Conservation (phyloP, 139 green algal species). For the Astrephomene gubernaculifera region DNA sequence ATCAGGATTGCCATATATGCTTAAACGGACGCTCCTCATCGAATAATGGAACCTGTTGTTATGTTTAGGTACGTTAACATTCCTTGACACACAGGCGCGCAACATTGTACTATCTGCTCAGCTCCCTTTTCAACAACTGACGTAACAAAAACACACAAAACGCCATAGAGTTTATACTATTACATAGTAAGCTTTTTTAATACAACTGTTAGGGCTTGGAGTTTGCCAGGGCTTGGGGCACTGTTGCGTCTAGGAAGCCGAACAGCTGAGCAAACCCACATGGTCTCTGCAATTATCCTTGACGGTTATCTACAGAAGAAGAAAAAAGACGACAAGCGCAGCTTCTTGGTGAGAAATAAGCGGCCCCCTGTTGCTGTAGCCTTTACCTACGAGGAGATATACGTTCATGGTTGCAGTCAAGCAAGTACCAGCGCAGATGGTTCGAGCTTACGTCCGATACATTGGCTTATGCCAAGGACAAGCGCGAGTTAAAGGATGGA, state of each 20-base stretch:
- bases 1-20: too few species aligned
- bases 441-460: slow-evolving; percentile 42
- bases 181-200: too few species aligned
- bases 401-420: not conserved
- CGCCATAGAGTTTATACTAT: too few species aligned
- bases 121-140: too few species aligned
- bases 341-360: slow-evolving; percentile 22
- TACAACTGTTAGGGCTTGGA: too few species aligned
- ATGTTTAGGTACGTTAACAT: too few species aligned
- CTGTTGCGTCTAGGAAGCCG: not conserved
- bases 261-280: slow-evolving; percentile 9
- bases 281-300: slow-evolving; percentile 34
- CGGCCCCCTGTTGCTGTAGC: not conserved
- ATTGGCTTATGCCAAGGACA: slow-evolving; percentile 40
- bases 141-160: too few species aligned
- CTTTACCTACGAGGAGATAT: not conserved
- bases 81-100: too few species aligned
- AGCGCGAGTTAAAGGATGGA: slow-evolving; percentile 35
- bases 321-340: slow-evolving; percentile 37
- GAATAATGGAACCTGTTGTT: too few species aligned
- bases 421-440: slow-evolving; percentile 39
- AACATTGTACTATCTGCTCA: too few species aligned
- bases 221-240: not conserved
- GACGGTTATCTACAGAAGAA: slow-evolving; percentile 43
- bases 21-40: too few species aligned